Conservation (phyloP, 2,329 filamentous ascomycete genomes). For the Colletotrichum chlorophyti region DNA sequence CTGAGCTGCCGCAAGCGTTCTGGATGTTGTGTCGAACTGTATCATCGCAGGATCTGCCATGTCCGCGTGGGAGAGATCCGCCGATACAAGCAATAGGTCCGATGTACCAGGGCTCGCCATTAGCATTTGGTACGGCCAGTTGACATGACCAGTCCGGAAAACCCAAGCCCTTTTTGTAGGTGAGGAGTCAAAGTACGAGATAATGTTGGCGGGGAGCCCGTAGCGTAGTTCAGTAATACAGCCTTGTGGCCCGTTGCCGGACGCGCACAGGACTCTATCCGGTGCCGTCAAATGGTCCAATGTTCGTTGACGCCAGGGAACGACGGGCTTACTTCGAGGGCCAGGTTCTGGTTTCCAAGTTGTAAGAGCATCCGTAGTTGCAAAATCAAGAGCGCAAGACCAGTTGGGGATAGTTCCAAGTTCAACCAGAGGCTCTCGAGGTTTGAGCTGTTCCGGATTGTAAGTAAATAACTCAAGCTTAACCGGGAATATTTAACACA, state of each 20-base stretch:
- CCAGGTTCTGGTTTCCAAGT: constrained; percentile 40
- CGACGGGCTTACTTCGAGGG: constrained; percentile 26
- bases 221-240: constrained; percentile 72
- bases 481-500: constrained; percentile 44
- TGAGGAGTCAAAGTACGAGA: constrained; percentile 59
- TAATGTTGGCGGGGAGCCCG: constrained; percentile 74
- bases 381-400: constrained; percentile 64
- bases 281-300: constrained; percentile 13
- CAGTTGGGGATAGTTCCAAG: constrained; percentile 65
- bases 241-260: constrained; percentile 67
- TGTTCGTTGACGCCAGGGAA: constrained; percentile 18
- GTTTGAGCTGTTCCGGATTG: constrained; percentile 17
- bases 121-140: constrained; percentile 48
- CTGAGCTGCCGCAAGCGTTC: constrained; percentile 56
- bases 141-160: constrained; percentile 42
- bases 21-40: constrained; percentile 58
- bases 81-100: constrained; percentile 54
- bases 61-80: constrained; percentile 52
- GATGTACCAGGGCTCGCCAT: constrained; percentile 58
- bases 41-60: constrained; percentile 49
- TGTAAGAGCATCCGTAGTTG: constrained; percentile 49
- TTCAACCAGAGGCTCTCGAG: constrained; percentile 35
- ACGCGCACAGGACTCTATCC: constrained; percentile 71
- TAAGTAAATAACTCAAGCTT: not conserved
- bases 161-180: constrained; percentile 62